Conservation (phyloP, 2,329 filamentous ascomycete species). For the Trichoderma atrobrunneum region DNA sequence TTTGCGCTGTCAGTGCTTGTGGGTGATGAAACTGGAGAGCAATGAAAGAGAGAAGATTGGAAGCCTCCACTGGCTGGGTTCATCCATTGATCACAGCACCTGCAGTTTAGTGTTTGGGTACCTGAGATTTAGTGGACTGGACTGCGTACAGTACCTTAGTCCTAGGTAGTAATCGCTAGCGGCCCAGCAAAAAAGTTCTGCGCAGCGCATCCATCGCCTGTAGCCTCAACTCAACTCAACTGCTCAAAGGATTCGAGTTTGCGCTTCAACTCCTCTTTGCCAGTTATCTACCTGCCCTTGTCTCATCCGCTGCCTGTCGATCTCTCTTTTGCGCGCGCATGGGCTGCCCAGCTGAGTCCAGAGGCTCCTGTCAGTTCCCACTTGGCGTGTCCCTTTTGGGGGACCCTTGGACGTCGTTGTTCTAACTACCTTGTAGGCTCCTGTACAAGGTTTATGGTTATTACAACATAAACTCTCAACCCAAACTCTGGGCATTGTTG, state of each 20-base stretch:
- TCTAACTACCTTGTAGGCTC: neutral
- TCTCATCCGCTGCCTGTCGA: conserved; percentile 5
- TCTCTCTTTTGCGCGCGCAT: conserved; percentile 13
- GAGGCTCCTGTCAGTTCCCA: conserved; percentile 12
- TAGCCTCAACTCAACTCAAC: neutral
- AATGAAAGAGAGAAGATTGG: neutral
- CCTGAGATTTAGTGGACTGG: neutral
- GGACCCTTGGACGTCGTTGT: neutral
- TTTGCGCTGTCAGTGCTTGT: neutral
- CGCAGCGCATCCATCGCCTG: neutral
- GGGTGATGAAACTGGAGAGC: neutral
- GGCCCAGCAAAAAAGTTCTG: neutral
- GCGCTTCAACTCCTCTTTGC: too few species aligned
- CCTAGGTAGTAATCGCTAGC: neutral
- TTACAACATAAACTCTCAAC: neutral
- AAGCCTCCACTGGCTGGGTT: neutral
- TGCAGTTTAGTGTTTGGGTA: neutral
- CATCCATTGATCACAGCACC: neutral
- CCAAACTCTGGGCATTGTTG: neutral
- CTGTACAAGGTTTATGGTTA: conserved; percentile 19
- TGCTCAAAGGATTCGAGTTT: too few species aligned
- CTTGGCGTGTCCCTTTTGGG: neutral
- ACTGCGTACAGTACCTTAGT: neutral
- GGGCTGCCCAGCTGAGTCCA: neutral
- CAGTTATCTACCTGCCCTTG: neutral